Conservation (phyloP, 371 early-diverging fungal species). For the Zopfochytrium polystomum region DNA sequence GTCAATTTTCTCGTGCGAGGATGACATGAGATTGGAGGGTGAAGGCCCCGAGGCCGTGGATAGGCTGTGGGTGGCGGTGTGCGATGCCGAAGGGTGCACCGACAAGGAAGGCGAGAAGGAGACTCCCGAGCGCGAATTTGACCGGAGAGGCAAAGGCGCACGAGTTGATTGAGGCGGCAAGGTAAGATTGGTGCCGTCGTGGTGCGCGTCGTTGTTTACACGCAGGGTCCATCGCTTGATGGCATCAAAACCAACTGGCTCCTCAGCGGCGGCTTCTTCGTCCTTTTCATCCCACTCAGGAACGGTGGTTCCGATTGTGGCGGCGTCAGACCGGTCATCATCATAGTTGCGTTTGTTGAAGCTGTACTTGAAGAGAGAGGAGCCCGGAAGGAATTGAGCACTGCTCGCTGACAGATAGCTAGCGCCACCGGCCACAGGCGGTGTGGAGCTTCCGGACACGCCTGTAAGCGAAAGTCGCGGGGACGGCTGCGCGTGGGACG, state of each 20-base stretch:
- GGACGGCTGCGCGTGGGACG: too few species aligned
- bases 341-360: too few species aligned
- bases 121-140: conserved; percentile 3
- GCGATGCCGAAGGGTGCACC: not conserved
- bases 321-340: conserved; percentile 28
- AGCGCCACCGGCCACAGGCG: too few species aligned
- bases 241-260: conserved; percentile 7
- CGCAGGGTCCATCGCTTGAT: conserved; percentile 28
- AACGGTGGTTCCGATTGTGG: conserved; percentile 22
- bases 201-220: conserved; percentile 13
- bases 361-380: too few species aligned
- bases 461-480: too few species aligned
- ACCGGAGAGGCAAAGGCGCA: conserved; percentile 4
- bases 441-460: too few species aligned
- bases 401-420: too few species aligned
- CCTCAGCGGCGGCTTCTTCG: not conserved
- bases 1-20: conserved; percentile 12
- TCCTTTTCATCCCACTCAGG: conserved; percentile 21
- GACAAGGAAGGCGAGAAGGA: conserved; percentile 5
- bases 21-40: conserved; percentile 6
- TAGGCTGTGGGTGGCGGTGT: too few species aligned
- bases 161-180: not conserved
- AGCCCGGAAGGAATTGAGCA: too few species aligned
- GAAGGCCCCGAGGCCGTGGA: not conserved
- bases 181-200: not conserved